Base-by-base conservation (phyloP, 345 rosid genomes). In the Pistacia vera region DNA sequence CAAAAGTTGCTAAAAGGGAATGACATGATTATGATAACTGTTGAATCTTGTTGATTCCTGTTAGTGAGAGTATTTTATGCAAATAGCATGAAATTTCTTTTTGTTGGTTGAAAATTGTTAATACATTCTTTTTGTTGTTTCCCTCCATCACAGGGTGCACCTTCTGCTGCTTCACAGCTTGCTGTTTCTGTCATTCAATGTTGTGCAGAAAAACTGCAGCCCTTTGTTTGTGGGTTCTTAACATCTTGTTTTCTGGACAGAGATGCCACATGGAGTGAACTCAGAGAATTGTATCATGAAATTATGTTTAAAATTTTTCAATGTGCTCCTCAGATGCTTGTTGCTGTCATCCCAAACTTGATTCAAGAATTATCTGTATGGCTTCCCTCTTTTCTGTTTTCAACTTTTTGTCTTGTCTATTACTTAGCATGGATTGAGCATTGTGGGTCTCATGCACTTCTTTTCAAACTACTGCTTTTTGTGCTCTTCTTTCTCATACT, bases 241-340 rank as follows among this genome's bases (percentile, higher is more conserved):
- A 75, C 90, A 20, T 88, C 98, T 58, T 95, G 98, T 83, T 86
- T 87, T 66, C 58, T 86, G 83, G 87, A 93, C 59, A 88, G 90
- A 84, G 96, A 90, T 82, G 70, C 88, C 73, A 81, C 85, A 75
- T 88, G 73, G 74, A 86, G 87, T 70, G 89, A 87, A 67, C 91
- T 95, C 74, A 91, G 87, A 82, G 90, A 90, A 79, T 85, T 83
- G 70, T 95, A 93, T 82, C 99, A 95, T 72, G 93, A 93, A 78
- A 90, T 95, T 70, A 74, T 92, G 48, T 90, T 90, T 57, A 83
- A 81, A 84, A 80, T 92, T 84, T 95, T 84, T 86, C 85, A 81
- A 51, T 86, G 80, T 81, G 89, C 89, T 78, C 99, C 99, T 70
- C 89, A 92, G 73, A 90, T 93, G 85, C 89, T 95, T 84, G 81